Evolutionary conservation across 1,284 basidiomycete species (phyloP), one percentile per base, ranked within the genome.

Genomic region (Cryptococcus sp.): DNA sequence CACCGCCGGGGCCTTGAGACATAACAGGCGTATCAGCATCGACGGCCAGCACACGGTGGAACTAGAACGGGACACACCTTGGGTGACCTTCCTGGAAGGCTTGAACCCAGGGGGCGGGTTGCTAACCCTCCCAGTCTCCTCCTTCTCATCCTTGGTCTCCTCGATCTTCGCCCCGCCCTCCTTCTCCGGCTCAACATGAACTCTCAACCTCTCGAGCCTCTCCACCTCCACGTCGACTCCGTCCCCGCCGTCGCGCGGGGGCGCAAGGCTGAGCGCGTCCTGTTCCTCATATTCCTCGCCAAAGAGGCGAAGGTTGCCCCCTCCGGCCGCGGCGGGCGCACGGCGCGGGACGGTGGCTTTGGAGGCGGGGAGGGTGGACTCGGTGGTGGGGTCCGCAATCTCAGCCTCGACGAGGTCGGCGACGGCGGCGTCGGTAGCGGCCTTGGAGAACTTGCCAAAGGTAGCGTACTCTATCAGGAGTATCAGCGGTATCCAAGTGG

Each of bases 351-450:
- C 66, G 36, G 69, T 66, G 20, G 68, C 57, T 53, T 67, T 66
- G 50, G 63, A 55, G 1, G 66, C 56, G 24, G 62, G 62, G 16
- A 65, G 46, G 6, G 49, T 33, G 13, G 57, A 59, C 44, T 68
- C 62, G 40, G 54, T 57, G 11, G 72, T 67, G 2, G 73, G 75
- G 65, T 77, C 76, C 46, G 68, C 71, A 48, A 78, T 75, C 63
- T 78, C 76, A 39, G 76, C 76, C 61, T 77, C 76, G 55, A 78
- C 70, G 47, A 78, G 69, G 61, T 78, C 76, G 21, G 66, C 67
- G 18, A 78, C 76, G 15, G 76, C 76, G 33, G 70, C 72, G 50
- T 78, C 75, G 2, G 75, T 78, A 33, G 73, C 73, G 20, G 70
- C 72, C 54, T 73, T 55, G 23, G 71, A 73, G 56, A 78, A 69